phyloP scores from a whole-genome alignment of 2,329 filamentous ascomycete species.

The Colletotrichum magnum region DNA sequence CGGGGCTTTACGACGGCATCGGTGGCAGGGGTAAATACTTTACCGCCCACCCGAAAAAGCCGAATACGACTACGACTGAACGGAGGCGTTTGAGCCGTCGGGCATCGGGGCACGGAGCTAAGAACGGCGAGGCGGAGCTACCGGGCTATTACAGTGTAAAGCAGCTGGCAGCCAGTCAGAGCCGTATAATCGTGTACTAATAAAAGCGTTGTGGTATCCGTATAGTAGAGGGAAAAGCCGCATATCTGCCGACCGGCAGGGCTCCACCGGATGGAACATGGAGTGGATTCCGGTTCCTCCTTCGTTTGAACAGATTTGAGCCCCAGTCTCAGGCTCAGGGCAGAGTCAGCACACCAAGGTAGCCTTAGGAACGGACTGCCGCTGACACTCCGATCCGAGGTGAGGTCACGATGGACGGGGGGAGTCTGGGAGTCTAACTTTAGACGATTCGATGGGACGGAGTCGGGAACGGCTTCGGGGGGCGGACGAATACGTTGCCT shows the following conservation, averaged over 20 bases:
- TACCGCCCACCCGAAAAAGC: constrained; percentile 11
- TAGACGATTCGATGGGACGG: background rate
- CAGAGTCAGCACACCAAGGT: no score
- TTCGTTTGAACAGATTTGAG: no score
- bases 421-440: background rate
- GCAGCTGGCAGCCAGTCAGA: constrained; percentile 3
- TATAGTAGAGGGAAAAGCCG: background rate
- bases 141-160: constrained; percentile 1
- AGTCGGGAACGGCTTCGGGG: no score
- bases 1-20: background rate
- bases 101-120: constrained; percentile 18
- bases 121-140: constrained; percentile 2
- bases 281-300: background rate
- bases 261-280: constrained; percentile 13
- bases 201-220: background rate
- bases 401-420: background rate
- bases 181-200: background rate
- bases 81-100: constrained; percentile 2
- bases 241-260: constrained; percentile 19
- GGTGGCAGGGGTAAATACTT: background rate
- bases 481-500: background rate
- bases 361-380: no score
- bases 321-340: no score
- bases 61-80: constrained; percentile 14
- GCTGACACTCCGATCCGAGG: background rate